Conservation (phyloP, 306 rosid genomes). For the Biancaea sappan region DNA sequence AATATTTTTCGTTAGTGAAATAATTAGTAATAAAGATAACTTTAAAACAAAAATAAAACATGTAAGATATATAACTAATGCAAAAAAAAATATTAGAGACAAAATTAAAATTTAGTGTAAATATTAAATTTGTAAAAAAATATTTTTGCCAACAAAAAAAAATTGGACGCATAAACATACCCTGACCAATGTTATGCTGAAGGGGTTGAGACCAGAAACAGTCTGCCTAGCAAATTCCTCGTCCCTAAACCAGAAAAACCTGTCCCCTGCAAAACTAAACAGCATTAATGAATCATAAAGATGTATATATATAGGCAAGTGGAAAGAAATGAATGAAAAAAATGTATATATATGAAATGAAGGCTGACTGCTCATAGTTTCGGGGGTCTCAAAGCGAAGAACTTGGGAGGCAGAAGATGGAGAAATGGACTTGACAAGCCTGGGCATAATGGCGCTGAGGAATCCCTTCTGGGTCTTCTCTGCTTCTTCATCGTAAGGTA, state of each 20-base stretch:
- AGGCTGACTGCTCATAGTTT: constrained; percentile 51
- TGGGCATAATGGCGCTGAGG: constrained; percentile 51
- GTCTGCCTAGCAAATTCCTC: constrained; percentile 82
- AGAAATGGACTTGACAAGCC: constrained; percentile 41
- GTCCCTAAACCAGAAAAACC: constrained; percentile 78
- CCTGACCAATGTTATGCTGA: constrained; percentile 54
- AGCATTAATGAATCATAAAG: no score
- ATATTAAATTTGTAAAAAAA: no score
- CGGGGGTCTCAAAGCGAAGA: constrained; percentile 65
- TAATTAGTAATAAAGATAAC: no score
- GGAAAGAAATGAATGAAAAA: no score
- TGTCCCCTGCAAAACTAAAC: constrained; percentile 54
- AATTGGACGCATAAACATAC: constrained; percentile 30
- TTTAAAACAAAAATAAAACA: no score
- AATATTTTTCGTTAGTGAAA: no score
- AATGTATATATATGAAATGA: background rate
- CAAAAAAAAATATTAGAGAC: no score
- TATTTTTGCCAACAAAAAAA: no score
- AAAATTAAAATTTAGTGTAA: no score
- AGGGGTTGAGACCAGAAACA: constrained; percentile 81
- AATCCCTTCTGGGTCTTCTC: constrained; percentile 32
- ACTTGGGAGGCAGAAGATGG: constrained; percentile 18
- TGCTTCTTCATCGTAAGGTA: constrained; percentile 36
- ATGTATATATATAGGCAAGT: background rate
- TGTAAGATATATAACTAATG: no score